Percentiles rank a stretch among this genome's conserved stretches.
Evolutionary conservation across 129 eudicot genomes (phyloP).

Genomic region (Solidago caesia): DNA sequence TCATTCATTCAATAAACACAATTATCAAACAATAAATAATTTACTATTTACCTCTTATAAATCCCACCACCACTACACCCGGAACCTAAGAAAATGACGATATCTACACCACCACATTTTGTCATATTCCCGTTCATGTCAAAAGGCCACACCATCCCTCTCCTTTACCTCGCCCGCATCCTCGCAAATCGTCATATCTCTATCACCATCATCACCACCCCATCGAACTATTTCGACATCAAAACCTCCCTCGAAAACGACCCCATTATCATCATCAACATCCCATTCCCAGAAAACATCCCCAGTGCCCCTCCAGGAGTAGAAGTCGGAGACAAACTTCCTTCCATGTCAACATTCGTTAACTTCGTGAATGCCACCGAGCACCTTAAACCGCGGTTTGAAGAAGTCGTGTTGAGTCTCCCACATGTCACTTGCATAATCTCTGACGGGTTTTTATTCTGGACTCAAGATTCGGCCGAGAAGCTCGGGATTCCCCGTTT

Average conservation of each 20-base stretch:
- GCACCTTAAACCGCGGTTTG: constrained; percentile 46
- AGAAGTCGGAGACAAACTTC: constrained; percentile 43
- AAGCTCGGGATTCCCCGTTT: constrained; percentile 45
- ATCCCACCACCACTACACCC: constrained; percentile 4
- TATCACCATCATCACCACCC: constrained; percentile 67
- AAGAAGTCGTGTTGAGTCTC: constrained; percentile 39
- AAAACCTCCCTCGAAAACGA: constrained; percentile 27
- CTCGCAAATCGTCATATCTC: constrained; percentile 44
- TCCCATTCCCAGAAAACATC: constrained; percentile 43
- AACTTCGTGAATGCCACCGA: constrained; percentile 36
- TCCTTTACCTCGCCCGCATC: constrained; percentile 62
- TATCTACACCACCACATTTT: constrained; percentile 43
- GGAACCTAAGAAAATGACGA: not conserved
- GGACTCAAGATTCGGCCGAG: constrained; percentile 60
- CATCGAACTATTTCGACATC: constrained; percentile 43
- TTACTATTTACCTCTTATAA: too few species aligned
- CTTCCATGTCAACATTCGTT: constrained; percentile 30
- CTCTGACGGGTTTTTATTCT: constrained; percentile 56
- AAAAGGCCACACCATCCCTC: constrained; percentile 75
- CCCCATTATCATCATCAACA: constrained; percentile 32
- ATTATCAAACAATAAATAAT: too few species aligned
- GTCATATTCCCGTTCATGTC: constrained; percentile 76
- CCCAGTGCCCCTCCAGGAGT: constrained; percentile 39
- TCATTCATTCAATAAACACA: too few species aligned
- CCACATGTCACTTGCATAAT: constrained; percentile 43